Evolutionary conservation across 2,329 filamentous ascomycete genomes (phyloP), one percentile per base, ranked within the genome.

Genomic region (Phoma sp.): DNA sequence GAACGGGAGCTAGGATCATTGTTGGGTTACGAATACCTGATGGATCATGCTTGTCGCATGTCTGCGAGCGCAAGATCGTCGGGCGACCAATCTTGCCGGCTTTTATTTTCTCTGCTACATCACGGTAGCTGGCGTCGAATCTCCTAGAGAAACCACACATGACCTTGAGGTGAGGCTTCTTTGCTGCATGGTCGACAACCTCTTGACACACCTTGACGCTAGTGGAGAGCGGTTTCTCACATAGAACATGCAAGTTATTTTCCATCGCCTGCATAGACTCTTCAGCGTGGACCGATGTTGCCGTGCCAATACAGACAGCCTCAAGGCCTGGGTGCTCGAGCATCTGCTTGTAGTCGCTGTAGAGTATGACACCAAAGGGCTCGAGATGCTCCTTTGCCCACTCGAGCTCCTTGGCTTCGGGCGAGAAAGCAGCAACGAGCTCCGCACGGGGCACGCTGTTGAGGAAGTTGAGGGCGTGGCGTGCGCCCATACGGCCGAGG

Each of bases 141-240:
- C 85, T 83, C 25, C 85, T 81, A 4, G 83, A 86, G 77, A 87
- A 87, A 5, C 85, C 86, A 62, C 84, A 86, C 78, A 89, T 83
- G 49, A 89, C 84, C 70, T 88, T 89, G 18, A 86, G 78, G 45
- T 86, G 69, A 1, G 85, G 85, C 45, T 82, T 80, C 55, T 77
- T 76, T 53, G 75, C 72, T 23, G 84, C 83, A 6, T 83, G 83
- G 42, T 83, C 79, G 56, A 88, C 77, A 35, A 89, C 85, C 22
- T 79, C 75, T 76, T 86, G 81, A 44, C 82, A 85, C 44, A 86
- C 76, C 59, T 86, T 83, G 13, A 86, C 76, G 49, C 78, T 82
- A 0, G 84, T 88, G 38, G 79, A 82, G 29, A 85, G 66, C 2
- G 83, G 84, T 75, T 86, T 86, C 75, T 86, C 84, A 61, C 82